Base-by-base conservation (phyloP, 1,284 basidiomycete genomes). In the Ustilago esculenta region DNA sequence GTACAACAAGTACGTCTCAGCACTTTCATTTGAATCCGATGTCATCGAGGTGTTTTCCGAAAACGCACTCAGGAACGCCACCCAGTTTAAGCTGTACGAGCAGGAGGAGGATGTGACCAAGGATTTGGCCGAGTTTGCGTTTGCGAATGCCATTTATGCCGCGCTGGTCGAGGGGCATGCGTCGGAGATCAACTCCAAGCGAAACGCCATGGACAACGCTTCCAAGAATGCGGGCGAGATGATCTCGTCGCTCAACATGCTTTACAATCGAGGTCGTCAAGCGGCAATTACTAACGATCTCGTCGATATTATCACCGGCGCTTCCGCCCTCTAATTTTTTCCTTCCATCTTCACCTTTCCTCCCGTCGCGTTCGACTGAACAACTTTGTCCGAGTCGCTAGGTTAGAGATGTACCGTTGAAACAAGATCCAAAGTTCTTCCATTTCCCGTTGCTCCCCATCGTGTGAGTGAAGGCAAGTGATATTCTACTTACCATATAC, bases 201-300 rank as follows among this genome's bases (percentile, higher is more conserved):
- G 95, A 76, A 98, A 96, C 79, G 95, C 96, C 82, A 99, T 99
- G 95, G 95, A 98, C 89, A 98, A 95, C 82, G 96, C 95, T 48
- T 95, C 94, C 73, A 98, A 86, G 90, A 98, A 98, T 85, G 96
- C 95, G 57, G 87, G 85, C 48, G 80, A 79, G 72, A 83, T 83
- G 81, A 82, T 81, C 60, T 71, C 67, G 20, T 69, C 58, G 42
- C 69, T 81, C 37, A 73, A 79, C 66, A 79, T 81, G 79, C 54
- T 80, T 35, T 83, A 95, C 89, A 98, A 98, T 85, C 92, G 95
- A 88, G 94, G 94, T 87, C 93, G 95, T 83, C 95, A 98, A 87
- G 95, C 94, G 73, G 89, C 92, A 77, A 98, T 98, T 82, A 94
- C 93, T 71, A 94, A 94, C 86, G 92, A 94, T 85, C 85, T 94